Evolutionary conservation across 176 grass and related monocot species (phyloP).

Genomic region (Carex myosuroides): DNA sequence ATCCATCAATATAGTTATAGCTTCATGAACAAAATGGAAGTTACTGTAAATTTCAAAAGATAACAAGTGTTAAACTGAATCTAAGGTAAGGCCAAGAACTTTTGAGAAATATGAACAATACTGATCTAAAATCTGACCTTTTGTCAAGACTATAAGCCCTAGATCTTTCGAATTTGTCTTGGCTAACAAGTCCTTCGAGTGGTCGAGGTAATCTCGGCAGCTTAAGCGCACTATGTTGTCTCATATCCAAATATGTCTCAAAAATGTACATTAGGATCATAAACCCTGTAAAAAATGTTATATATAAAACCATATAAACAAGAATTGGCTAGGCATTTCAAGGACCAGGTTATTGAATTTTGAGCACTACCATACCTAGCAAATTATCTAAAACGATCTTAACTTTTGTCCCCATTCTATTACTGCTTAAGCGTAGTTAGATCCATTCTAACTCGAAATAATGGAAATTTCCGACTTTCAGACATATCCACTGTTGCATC

Average conservation of each 20-base stretch:
- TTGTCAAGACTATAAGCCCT: constrained; percentile 93
- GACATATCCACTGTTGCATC: neutral
- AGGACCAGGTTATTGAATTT: neutral
- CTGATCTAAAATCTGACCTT: constrained; percentile 40
- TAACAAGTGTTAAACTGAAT: neutral
- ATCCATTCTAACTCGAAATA: neutral
- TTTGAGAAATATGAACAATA: neutral
- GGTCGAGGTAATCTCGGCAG: constrained; percentile 57
- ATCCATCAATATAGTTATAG: constrained; percentile 77
- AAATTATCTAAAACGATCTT: neutral
- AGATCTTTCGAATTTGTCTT: constrained; percentile 78
- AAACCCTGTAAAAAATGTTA: constrained; percentile 57
- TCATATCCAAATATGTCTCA: constrained; percentile 88
- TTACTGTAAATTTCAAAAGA: constrained; percentile 38
- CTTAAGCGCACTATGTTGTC: constrained; percentile 75
- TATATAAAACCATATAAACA: constrained; percentile 4
- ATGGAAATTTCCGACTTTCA: neutral
- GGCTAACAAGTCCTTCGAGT: constrained; percentile 66
- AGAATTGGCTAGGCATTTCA: neutral
- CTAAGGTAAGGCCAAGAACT: constrained; percentile 3
- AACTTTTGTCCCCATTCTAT: neutral
- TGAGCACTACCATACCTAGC: neutral
- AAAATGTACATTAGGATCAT: constrained; percentile 92
- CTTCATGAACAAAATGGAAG: constrained; percentile 84
- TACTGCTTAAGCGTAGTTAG: neutral